phyloP scores from a whole-genome alignment of 768 basidiomycete genomes.

The Pisolithus orientalis region DNA sequence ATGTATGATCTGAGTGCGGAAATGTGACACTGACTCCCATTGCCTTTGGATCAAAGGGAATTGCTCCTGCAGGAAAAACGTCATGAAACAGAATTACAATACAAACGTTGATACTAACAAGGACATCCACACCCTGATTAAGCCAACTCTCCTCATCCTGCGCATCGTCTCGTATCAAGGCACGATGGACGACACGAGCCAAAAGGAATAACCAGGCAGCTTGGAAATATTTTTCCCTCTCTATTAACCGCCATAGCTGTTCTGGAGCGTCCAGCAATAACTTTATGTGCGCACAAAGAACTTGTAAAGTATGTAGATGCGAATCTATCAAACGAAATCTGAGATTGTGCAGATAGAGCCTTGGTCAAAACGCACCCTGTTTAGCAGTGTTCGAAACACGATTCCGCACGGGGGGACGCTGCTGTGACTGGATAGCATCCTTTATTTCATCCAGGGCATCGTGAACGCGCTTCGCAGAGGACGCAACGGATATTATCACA shows the following conservation, averaged over 20 bases:
- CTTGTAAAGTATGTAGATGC: conserved; percentile 62
- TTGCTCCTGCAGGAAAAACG: conserved; percentile 49
- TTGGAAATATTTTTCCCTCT: conserved; percentile 69
- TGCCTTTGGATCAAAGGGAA: conserved; percentile 87
- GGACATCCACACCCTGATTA: conserved; percentile 53
- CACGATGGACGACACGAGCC: conserved; percentile 77
- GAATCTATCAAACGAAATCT: conserved; percentile 38
- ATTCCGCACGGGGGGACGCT: conserved; percentile 38
- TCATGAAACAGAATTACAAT: not conserved
- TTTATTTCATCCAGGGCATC: conserved; percentile 60
- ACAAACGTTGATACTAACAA: conserved; percentile 33
- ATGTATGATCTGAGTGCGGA: conserved; percentile 84
- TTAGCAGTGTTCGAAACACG: conserved; percentile 30
- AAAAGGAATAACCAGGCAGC: conserved; percentile 88
- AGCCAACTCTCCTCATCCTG: conserved; percentile 59
- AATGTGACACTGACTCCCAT: conserved; percentile 86
- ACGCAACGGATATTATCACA: conserved; percentile 72
- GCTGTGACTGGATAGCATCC: conserved; percentile 43
- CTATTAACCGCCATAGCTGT: conserved; percentile 83
- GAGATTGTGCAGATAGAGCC: conserved; percentile 1
- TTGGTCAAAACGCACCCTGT: conserved; percentile 34
- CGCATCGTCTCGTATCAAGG: conserved; percentile 57
- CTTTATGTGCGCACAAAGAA: conserved; percentile 84
- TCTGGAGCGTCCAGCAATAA: conserved; percentile 90
- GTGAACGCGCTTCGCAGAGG: conserved; percentile 60